Evolutionary conservation across 2,329 filamentous ascomycete species (phyloP).

Genomic region (Colletotrichum sojae): DNA sequence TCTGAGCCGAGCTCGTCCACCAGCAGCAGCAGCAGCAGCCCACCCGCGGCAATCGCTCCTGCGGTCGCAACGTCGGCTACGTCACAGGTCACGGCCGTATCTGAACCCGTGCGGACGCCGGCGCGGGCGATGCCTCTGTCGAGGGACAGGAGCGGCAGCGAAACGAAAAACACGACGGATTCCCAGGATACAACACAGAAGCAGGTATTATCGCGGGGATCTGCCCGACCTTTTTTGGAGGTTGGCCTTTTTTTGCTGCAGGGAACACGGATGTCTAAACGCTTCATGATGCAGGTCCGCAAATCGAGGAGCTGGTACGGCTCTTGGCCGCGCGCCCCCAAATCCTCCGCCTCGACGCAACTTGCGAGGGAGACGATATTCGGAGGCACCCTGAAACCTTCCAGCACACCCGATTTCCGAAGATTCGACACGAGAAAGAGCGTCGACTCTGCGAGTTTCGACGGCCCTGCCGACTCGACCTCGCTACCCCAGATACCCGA

Average conservation of each 20-base stretch:
- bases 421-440: conserved; percentile 64
- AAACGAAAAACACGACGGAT: conserved; percentile 22
- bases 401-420: conserved; percentile 62
- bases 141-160: conserved; percentile 39
- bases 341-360: conserved; percentile 72
- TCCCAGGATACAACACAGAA: conserved; percentile 28
- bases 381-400: conserved; percentile 66
- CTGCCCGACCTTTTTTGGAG: not conserved
- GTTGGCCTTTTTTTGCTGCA: not conserved
- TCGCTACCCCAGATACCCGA: conserved; percentile 51
- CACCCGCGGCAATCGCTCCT: conserved; percentile 39
- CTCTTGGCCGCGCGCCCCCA: conserved; percentile 70
- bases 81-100: conserved; percentile 42
- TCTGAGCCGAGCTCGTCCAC: conserved; percentile 42
- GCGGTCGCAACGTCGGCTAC: conserved; percentile 40
- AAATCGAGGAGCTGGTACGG: conserved; percentile 75
- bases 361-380: conserved; percentile 73
- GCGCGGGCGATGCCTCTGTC: conserved; percentile 31
- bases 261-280: conserved; percentile 12
- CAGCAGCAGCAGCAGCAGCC: conserved; percentile 8
- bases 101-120: conserved; percentile 34
- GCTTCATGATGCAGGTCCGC: conserved; percentile 55
- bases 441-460: conserved; percentile 48
- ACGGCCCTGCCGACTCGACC: conserved; percentile 49
- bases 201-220: conserved; percentile 29